Percentiles rank a stretch among this genome's conserved stretches.
These are phyloP conservation scores for Coniferiporia sulphurascens DNA, from an alignment of 1,284 basidiomycete species.

Conservation along the genomic window DNA sequence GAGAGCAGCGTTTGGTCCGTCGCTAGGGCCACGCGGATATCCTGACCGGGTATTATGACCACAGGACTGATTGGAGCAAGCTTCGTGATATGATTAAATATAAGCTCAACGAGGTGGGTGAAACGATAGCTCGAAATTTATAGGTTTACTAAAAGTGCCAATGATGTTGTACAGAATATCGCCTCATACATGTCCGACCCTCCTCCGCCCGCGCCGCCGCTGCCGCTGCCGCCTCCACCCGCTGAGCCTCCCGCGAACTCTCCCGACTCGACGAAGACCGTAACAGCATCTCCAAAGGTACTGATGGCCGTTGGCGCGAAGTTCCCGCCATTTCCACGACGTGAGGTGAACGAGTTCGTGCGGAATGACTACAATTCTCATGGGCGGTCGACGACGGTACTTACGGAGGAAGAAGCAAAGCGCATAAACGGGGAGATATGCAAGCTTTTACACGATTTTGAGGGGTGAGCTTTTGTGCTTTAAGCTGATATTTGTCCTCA, in stretches of 20 bases:
- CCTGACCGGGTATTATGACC: constrained; percentile 16
- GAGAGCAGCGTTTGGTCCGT: constrained; percentile 42
- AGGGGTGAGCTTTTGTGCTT: constrained; percentile 47
- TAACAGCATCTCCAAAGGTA: constrained; percentile 18
- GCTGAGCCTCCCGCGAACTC: constrained; percentile 10
- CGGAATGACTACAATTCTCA: constrained; percentile 44
- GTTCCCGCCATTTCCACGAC: constrained; percentile 74
- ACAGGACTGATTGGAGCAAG: constrained; percentile 70
- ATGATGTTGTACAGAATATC: constrained; percentile 45
- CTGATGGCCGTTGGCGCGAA: constrained; percentile 59
- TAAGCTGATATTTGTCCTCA: constrained; percentile 12
- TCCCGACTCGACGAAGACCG: constrained; percentile 9
- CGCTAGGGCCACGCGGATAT: constrained; percentile 1
- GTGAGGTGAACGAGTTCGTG: constrained; percentile 33
- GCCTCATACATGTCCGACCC: constrained; percentile 47
- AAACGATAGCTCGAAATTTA: constrained; percentile 20
- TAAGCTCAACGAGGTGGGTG: constrained; percentile 57
- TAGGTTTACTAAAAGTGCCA: constrained; percentile 17
- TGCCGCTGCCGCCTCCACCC: constrained; percentile 25
- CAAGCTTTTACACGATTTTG: constrained; percentile 70
- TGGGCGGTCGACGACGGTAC: constrained; percentile 52
- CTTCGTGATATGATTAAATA: constrained; percentile 70
- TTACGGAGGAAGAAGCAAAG: constrained; percentile 61
- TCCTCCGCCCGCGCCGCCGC: constrained; percentile 38
- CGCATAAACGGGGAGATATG: constrained; percentile 58